Evolutionary conservation across 2,329 filamentous ascomycete genomes (phyloP).

Genomic region (Aspergillaceae sp.): DNA sequence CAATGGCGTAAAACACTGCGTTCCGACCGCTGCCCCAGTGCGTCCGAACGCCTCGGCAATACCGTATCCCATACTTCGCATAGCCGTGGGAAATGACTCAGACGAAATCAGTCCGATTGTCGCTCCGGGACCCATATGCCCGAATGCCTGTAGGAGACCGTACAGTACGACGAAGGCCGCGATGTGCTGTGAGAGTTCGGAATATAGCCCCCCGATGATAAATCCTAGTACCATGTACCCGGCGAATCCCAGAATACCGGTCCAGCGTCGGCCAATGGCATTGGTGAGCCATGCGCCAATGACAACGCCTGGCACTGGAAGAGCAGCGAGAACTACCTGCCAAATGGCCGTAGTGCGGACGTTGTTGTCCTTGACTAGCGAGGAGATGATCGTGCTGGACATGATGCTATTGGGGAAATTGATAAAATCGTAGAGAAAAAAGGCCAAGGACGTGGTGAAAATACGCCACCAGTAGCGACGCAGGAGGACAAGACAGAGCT

Average conservation of each 20-base stretch:
- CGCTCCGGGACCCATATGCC: constrained; percentile 28
- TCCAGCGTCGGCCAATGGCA: constrained; percentile 22
- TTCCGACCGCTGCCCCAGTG: constrained; percentile 28
- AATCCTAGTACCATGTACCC: constrained; percentile 23
- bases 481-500: constrained; percentile 17
- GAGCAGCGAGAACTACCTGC: constrained; percentile 26
- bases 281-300: constrained; percentile 27
- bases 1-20: constrained; percentile 26
- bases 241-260: constrained; percentile 23
- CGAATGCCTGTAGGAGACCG: constrained; percentile 23
- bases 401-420: constrained; percentile 33
- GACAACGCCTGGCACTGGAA: constrained; percentile 27
- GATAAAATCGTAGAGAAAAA: constrained; percentile 31
- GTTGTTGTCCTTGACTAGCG: constrained; percentile 22
- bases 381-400: constrained; percentile 27
- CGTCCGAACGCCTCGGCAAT: constrained; percentile 27
- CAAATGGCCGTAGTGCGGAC: constrained; percentile 27
- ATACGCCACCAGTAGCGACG: constrained; percentile 21
- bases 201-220: constrained; percentile 23
- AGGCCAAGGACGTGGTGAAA: constrained; percentile 25
- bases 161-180: constrained; percentile 28
- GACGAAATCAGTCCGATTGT: constrained; percentile 26
- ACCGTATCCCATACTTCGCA: constrained; percentile 26
- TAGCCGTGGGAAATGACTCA: constrained; percentile 25
- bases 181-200: constrained; percentile 18